Conservation (phyloP, 345 rosid genomes). For the Anacardium occidentale region DNA sequence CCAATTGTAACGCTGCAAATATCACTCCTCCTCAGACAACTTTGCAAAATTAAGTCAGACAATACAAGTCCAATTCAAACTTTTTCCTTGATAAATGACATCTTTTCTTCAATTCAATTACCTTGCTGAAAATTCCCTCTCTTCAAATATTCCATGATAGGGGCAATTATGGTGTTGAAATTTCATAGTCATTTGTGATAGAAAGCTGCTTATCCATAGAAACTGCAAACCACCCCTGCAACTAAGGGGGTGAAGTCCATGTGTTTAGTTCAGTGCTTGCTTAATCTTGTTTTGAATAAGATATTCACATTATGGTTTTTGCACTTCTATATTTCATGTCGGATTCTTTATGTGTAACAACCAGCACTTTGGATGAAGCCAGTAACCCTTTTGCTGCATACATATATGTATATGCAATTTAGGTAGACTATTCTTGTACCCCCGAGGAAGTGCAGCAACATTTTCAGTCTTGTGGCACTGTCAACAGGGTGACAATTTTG, state of each 20-base stretch:
- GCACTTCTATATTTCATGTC: neutral
- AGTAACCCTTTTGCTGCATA: slow-evolving; percentile 5
- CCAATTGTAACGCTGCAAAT: neutral
- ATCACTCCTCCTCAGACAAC: neutral
- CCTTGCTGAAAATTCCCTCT: neutral
- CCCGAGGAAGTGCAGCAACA: slow-evolving; percentile 99
- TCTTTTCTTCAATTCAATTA: neutral
- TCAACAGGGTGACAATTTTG: slow-evolving; percentile 94
- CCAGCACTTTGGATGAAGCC: neutral
- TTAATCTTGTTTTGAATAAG: neutral
- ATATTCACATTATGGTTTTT: neutral
- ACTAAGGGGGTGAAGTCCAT: neutral
- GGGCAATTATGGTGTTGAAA: neutral
- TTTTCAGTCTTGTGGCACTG: slow-evolving; percentile 99
- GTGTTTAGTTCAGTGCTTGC: neutral
- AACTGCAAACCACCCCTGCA: neutral
- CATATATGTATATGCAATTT: slow-evolving; percentile 27
- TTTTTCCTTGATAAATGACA: neutral
- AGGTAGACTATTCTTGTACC: slow-evolving; percentile 97
- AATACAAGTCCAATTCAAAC: neutral
- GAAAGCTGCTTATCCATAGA: neutral
- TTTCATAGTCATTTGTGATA: neutral
- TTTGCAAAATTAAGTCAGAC: neutral
- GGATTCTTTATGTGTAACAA: neutral
- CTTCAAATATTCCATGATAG: neutral